phyloP scores from a whole-genome alignment of 176 grass and related monocot genomes.

The Pontederia crassipes region DNA sequence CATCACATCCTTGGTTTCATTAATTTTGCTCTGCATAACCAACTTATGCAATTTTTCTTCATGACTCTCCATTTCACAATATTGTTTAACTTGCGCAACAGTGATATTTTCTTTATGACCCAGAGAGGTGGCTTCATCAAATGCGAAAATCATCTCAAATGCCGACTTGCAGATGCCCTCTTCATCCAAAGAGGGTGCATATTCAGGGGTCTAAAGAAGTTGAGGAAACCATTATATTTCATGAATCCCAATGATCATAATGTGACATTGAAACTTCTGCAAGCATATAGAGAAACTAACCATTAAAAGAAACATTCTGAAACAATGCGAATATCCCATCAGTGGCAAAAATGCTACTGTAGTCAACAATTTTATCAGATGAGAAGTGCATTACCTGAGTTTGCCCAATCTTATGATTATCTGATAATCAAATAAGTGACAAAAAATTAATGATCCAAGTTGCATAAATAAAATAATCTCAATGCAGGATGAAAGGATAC shows the following conservation, averaged over 20 bases:
- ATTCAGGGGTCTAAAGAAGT: constrained; percentile 65
- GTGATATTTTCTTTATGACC: constrained; percentile 90
- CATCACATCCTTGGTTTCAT: constrained; percentile 76
- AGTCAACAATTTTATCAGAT: no score
- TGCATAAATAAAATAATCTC: not conserved
- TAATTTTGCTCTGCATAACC: constrained; percentile 69
- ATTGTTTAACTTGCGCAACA: constrained; percentile 69
- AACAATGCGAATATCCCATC: no score
- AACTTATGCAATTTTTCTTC: constrained; percentile 78
- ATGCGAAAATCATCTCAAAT: constrained; percentile 63
- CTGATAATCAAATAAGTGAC: not conserved
- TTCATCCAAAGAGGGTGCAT: constrained; percentile 68
- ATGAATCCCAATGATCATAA: not conserved
- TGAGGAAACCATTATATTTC: constrained; percentile 37
- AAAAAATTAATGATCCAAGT: not conserved
- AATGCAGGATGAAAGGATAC: constrained; percentile 49
- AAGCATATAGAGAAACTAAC: not conserved
- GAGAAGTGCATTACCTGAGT: no score
- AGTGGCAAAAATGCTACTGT: no score
- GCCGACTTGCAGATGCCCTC: constrained; percentile 45
- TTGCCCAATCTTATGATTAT: no score
- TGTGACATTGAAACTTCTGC: not conserved
- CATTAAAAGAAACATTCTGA: not conserved
- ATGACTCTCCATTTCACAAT: constrained; percentile 79
- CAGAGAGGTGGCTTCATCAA: constrained; percentile 78